phyloP scores from a whole-genome alignment of 805 yeast species.

The Candida arabinofermentans region DNA sequence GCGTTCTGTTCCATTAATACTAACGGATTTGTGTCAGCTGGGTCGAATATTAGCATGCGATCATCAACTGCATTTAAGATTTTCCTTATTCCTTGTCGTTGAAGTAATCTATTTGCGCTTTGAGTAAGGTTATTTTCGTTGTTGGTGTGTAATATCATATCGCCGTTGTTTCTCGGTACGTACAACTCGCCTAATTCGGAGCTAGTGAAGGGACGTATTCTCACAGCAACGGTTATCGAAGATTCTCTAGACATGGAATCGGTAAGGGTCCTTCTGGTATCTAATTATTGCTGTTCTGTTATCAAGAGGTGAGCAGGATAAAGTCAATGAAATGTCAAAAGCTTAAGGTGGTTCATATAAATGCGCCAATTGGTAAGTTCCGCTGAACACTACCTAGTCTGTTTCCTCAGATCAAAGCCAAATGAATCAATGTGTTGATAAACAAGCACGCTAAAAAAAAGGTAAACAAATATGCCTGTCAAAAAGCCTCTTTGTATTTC shows the following conservation, averaged over 20 bases:
- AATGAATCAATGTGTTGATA: too few relatives aligned
- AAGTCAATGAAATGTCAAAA: too few relatives aligned
- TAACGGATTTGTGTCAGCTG: conserved; percentile 66
- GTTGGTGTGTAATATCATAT: conserved; percentile 5
- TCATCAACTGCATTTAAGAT: conserved; percentile 80
- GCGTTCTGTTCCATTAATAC: conserved; percentile 40
- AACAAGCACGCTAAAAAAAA: too few relatives aligned
- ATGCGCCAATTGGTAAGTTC: too few relatives aligned
- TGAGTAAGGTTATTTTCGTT: conserved; percentile 32
- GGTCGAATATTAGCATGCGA: conserved; percentile 82
- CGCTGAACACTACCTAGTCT: too few relatives aligned
- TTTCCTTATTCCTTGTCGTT: conserved; percentile 50
- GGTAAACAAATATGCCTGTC: too few relatives aligned
- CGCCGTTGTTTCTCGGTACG: background rate
- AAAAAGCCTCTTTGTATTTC: too few relatives aligned
- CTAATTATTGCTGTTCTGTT: too few relatives aligned
- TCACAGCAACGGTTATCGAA: conserved; percentile 70
- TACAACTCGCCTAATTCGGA: conserved; percentile 37
- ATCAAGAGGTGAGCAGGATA: too few relatives aligned
- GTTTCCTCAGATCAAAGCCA: too few relatives aligned
- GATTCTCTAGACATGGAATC: conserved; percentile 32
- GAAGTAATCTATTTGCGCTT: conserved; percentile 9
- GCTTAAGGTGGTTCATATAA: too few relatives aligned
- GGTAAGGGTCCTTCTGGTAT: background rate
- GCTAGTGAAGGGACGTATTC: conserved; percentile 79